These are phyloP conservation scores for Plicaturopsis crispa DNA, from an alignment of 768 basidiomycete species.

Conservation along the genomic window DNA sequence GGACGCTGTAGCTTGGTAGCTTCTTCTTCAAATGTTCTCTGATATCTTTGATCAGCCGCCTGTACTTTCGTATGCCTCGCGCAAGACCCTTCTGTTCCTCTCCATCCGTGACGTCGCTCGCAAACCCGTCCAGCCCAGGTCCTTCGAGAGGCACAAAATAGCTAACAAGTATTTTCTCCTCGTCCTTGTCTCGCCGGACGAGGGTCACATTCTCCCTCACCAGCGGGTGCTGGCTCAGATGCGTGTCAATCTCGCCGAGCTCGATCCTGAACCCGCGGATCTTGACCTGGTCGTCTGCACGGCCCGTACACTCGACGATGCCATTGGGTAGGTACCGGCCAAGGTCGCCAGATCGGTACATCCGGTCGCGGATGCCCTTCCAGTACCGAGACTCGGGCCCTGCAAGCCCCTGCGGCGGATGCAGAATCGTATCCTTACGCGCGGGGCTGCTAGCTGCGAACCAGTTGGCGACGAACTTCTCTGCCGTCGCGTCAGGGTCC, in stretches of 20 bases:
- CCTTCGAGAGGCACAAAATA: slow-evolving; percentile 91
- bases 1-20: slow-evolving; percentile 89
- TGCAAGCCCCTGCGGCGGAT: slow-evolving; percentile 46
- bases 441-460: slow-evolving; percentile 45
- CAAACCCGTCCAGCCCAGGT: slow-evolving; percentile 56
- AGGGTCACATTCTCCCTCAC: slow-evolving; percentile 98
- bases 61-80: slow-evolving; percentile 77
- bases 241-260: slow-evolving; percentile 94
- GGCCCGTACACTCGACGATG: slow-evolving; percentile 91
- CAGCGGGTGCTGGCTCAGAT: slow-evolving; percentile 87
- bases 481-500: slow-evolving; percentile 70
- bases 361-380: slow-evolving; percentile 93
- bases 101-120: slow-evolving; percentile 49
- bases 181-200: slow-evolving; percentile 95
- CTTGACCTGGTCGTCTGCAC: slow-evolving; percentile 98
- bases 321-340: slow-evolving; percentile 92
- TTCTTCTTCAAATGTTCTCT: slow-evolving; percentile 96
- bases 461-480: slow-evolving; percentile 97
- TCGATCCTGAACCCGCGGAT: slow-evolving; percentile 99
- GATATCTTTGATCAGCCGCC: slow-evolving; percentile 86
- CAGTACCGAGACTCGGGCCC: slow-evolving; percentile 77
- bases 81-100: slow-evolving; percentile 55
- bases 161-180: slow-evolving; percentile 96
- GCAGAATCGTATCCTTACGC: slow-evolving; percentile 66
- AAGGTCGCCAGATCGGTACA: slow-evolving; percentile 97